These are phyloP conservation scores for Chaetoceros muelleri DNA, from an alignment of 108 stramenopile genomes.

Conservation along the genomic window DNA sequence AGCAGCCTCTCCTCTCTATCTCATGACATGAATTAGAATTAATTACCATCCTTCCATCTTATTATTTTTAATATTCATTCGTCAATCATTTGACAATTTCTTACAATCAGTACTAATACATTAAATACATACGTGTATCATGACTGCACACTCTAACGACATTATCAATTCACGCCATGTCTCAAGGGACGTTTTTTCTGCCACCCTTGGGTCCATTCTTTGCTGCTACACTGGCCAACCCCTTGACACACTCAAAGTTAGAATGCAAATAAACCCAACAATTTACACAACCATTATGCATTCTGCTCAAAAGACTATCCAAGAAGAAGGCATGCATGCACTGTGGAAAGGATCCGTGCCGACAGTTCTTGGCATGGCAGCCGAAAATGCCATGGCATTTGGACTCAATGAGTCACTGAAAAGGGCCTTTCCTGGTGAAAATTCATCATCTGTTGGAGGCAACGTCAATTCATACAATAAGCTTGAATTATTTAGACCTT, in stretches of 20 bases:
- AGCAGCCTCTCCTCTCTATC: background rate
- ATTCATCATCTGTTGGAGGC: background rate
- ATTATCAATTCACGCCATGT: slow-evolving; percentile 57
- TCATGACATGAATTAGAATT: background rate
- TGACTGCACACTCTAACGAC: no score
- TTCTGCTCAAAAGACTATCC: slow-evolving; percentile 34
- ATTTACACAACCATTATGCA: slow-evolving; percentile 30
- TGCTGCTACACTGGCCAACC: slow-evolving; percentile 80
- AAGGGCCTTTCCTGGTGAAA: slow-evolving; percentile 65
- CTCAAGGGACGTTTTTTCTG: slow-evolving; percentile 75
- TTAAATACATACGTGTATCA: no score
- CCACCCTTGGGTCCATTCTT: slow-evolving; percentile 60
- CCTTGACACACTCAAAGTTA: slow-evolving; percentile 80
- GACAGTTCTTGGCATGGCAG: slow-evolving; percentile 76
- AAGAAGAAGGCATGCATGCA: slow-evolving; percentile 47
- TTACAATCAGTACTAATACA: no score
- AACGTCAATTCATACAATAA: slow-evolving; percentile 24
- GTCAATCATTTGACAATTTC: no score
- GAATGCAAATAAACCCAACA: slow-evolving; percentile 71
- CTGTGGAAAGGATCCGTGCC: slow-evolving; percentile 85
- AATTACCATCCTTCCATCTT: no score
- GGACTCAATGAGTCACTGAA: slow-evolving; percentile 85
- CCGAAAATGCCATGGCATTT: slow-evolving; percentile 88
- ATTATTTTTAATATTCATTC: no score
- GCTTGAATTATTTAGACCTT: slow-evolving; percentile 63